Percentiles rank a stretch among this genome's conserved stretches.
Conservation (phyloP, 768 basidiomycete species). For the Termitomyces sp. region DNA sequence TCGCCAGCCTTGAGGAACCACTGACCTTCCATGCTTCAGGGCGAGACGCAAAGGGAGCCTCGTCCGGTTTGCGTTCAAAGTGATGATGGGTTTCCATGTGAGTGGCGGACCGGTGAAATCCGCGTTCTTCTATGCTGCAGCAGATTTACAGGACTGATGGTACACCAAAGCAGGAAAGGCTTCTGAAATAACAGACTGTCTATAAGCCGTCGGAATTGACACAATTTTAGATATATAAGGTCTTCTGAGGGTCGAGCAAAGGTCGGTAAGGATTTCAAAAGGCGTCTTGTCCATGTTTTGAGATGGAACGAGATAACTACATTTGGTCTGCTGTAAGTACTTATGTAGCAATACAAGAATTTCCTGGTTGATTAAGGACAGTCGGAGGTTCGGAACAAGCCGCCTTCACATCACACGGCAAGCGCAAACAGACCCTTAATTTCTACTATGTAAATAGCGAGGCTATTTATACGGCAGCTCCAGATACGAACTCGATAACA, state of each 20-base stretch:
- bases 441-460: too few species aligned
- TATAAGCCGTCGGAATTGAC: not conserved
- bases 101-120: not conserved
- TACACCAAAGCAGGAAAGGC: not conserved
- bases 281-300: not conserved
- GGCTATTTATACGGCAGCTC: too few species aligned
- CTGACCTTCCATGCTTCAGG: slow-evolving; percentile 6
- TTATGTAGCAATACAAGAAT: not conserved
- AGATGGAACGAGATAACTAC: not conserved
- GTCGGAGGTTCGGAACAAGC: too few species aligned
- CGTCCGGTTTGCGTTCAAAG: not conserved
- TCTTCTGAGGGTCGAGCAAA: too few species aligned
- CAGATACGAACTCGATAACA: not conserved
- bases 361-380: not conserved
- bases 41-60: slow-evolving; percentile 3
- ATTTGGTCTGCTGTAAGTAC: not conserved
- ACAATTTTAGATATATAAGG: not conserved
- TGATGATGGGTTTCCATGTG: not conserved
- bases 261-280: too few species aligned
- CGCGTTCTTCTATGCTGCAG: not conserved
- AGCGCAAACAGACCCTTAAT: too few species aligned
- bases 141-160: too few species aligned
- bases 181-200: too few species aligned
- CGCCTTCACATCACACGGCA: too few species aligned
- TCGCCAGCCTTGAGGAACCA: slow-evolving; percentile 22